Base-by-base conservation (phyloP, 2,329 filamentous ascomycete genomes). In the Fusarium sp. region DNA sequence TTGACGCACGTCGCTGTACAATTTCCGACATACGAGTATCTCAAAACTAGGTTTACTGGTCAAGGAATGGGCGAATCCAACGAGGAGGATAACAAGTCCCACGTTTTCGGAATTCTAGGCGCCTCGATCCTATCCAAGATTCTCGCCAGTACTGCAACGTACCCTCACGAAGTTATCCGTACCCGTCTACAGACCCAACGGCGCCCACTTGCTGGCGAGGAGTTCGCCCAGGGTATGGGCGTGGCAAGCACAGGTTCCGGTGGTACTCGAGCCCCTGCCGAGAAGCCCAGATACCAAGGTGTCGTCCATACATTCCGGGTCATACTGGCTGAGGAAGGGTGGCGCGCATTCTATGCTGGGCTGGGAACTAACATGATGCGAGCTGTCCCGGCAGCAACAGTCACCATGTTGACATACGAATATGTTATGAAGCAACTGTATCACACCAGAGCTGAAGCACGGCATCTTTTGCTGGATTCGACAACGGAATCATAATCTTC, bases 321-420 rank as follows among this genome's bases (percentile, higher is more conserved):
- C 4, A 98, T 99, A 66, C 83, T 98, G 40, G 84, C 84, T 34
- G 96, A 99, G 80, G 96, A 99, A 80, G 96, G 96, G 9, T 98
- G 95, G 94, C 87, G 92, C 67, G 95, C 95, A 6, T 98, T 99
- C 76, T 99, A 99, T 79, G 95, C 94, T 25, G 96, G 96, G 37
- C 94, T 99, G 85, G 96, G 96, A 40, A 97, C 95, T 51, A 99
- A 99, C 81, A 93, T 99, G 89, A 94, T 98, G 85, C 89, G 96
- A 60, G 96, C 96, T 10, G 91, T 99, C 14, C 96, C 96, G 32
- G 94, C 96, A 24, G 95, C 96, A 22, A 97, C 97, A 76, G 97
- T 97, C 27, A 99, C 96, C 5, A 97, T 99, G 91, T 86, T 98
- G 77, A 98, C 95, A 14, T 99, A 97, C 77, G 96, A 99, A 82